Percentiles rank a stretch among this genome's conserved stretches.
Conservation (phyloP, 176 grass and related monocot species). For the Bonia amplexicaulis region DNA sequence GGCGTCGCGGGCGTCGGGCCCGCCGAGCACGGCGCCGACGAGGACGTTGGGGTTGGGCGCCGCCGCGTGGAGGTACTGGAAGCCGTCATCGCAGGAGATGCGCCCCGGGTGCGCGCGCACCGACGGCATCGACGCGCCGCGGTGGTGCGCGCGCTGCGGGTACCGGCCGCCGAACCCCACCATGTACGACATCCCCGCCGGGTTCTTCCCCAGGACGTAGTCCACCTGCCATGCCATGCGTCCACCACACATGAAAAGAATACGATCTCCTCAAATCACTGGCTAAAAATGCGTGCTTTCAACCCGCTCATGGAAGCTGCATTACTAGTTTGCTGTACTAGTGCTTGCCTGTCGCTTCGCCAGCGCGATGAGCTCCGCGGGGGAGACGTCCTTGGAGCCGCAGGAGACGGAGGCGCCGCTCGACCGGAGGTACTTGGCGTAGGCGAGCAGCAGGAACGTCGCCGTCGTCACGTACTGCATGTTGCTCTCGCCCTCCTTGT, state of each 20-base stretch:
- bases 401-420: slow-evolving; percentile 13
- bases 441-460: slow-evolving; percentile 67
- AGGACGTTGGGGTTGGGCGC: slow-evolving; percentile 63
- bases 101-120: slow-evolving; percentile 34
- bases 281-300: too few relatives aligned
- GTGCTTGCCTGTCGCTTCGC: slow-evolving; percentile 44
- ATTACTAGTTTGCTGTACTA: too few relatives aligned
- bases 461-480: slow-evolving; percentile 86
- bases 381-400: slow-evolving; percentile 10
- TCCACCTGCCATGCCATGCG: slow-evolving; percentile 41
- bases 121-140: slow-evolving; percentile 2
- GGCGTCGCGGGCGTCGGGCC: slow-evolving; percentile 50
- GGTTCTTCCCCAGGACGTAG: slow-evolving; percentile 56
- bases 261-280: too few relatives aligned
- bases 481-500: slow-evolving; percentile 63
- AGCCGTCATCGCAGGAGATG: slow-evolving; percentile 63
- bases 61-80: slow-evolving; percentile 60
- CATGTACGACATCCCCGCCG: slow-evolving; percentile 44
- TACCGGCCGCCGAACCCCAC: slow-evolving; percentile 27
- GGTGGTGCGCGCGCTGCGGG: slow-evolving; percentile 27
- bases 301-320: too few relatives aligned
- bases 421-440: slow-evolving; percentile 76
- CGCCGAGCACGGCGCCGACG: slow-evolving; percentile 59
- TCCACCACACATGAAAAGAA: too few relatives aligned
- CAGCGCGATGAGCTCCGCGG: slow-evolving; percentile 51